These are phyloP conservation scores for Xylaria venustula DNA, from an alignment of 495 filamentous ascomycete species.

Conservation along the genomic window DNA sequence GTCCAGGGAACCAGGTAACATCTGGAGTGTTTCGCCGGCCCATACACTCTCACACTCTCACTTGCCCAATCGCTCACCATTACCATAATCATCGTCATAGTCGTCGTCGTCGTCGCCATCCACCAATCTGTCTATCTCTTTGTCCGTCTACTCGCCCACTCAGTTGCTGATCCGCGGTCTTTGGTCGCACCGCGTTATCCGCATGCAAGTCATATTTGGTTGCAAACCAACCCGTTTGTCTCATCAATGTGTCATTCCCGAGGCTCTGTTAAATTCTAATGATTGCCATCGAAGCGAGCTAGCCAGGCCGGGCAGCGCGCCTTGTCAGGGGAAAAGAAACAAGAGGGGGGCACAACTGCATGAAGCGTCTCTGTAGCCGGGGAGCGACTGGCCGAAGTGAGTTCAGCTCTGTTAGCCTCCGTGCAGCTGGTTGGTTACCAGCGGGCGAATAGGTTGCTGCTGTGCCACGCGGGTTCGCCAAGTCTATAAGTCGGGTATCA, in stretches of 20 bases:
- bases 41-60: background rate
- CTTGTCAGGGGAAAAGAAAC: constrained; percentile 4
- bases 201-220: constrained; percentile 4
- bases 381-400: constrained; percentile 8
- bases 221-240: background rate
- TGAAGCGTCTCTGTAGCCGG: constrained; percentile 6
- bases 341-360: constrained; percentile 3
- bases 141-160: background rate
- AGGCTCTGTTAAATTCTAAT: constrained; percentile 8
- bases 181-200: background rate
- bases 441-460: background rate
- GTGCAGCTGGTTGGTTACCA: constrained; percentile 8
- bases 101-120: too few relatives aligned
- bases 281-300: constrained; percentile 14
- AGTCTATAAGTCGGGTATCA: background rate
- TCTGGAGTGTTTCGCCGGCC: background rate
- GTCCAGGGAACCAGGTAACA: background rate
- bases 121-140: too few relatives aligned
- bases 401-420: constrained; percentile 12
- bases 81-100: background rate
- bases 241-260: constrained; percentile 2
- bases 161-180: background rate
- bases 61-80: background rate
- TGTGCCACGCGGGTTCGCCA: constrained; percentile 6
- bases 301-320: background rate